phyloP scores from a whole-genome alignment of 306 rosid species.

The Crataegus laevigata region DNA sequence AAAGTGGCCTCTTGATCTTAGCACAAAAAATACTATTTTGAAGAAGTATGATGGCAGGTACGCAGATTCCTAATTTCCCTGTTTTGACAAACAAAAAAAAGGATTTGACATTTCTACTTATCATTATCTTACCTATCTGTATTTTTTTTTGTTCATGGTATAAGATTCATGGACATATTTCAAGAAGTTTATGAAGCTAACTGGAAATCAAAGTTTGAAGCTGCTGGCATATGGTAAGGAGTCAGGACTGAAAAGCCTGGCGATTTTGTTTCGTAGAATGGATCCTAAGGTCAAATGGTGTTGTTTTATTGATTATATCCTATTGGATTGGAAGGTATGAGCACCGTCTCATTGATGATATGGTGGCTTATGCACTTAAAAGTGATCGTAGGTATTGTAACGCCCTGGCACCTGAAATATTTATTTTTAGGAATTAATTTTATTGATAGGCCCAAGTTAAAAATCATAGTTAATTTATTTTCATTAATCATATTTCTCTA shows the following conservation, averaged over 20 bases:
- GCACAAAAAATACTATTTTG: constrained; percentile 94
- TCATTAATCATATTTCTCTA: too few species aligned
- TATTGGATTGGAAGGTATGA: constrained; percentile 66
- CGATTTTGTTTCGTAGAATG: not conserved
- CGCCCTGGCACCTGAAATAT: too few species aligned
- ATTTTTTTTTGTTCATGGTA: constrained; percentile 16
- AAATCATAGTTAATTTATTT: too few species aligned
- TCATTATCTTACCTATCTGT: not conserved
- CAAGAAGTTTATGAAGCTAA: constrained; percentile 91
- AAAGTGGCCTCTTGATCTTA: constrained; percentile 97
- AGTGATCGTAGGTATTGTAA: constrained; percentile 98
- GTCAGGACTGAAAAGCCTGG: constrained; percentile 9
- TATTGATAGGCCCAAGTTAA: too few species aligned
- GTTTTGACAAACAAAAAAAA: not conserved
- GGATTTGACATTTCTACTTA: not conserved
- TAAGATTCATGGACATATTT: constrained; percentile 95
- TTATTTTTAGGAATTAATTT: too few species aligned
- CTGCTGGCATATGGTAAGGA: constrained; percentile 84
- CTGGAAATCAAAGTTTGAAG: constrained; percentile 91
- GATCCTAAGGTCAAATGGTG: not conserved
- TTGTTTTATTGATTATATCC: constrained; percentile 2
- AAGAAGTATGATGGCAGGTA: constrained; percentile 99
- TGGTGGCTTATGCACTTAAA: constrained; percentile 97
- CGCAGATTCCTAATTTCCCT: constrained; percentile 8
- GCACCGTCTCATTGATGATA: constrained; percentile 97